phyloP scores from a whole-genome alignment of 768 basidiomycete species.

The Jaapia argillacea region DNA sequence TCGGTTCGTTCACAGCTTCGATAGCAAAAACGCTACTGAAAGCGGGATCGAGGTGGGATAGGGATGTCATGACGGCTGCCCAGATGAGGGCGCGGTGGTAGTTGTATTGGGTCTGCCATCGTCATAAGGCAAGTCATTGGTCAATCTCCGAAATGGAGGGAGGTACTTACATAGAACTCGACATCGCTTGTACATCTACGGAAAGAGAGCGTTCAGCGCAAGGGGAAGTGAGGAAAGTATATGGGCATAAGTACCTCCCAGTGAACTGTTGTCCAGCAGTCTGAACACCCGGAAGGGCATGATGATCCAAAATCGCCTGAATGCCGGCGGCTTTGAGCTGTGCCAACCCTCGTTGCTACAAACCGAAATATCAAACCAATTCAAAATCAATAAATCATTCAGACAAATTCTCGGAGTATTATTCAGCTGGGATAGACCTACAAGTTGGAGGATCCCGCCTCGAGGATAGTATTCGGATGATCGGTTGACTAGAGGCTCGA shows the following conservation, averaged over 20 bases:
- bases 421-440: slow-evolving; percentile 18
- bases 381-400: background rate
- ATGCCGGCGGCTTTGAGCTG: slow-evolving; percentile 58
- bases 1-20: slow-evolving; percentile 71
- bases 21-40: slow-evolving; percentile 61
- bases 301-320: slow-evolving; percentile 56
- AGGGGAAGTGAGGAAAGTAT: background rate
- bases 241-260: slow-evolving; percentile 34
- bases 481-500: slow-evolving; percentile 62
- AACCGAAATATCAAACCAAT: background rate
- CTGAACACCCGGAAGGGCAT: slow-evolving; percentile 65
- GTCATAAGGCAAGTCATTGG: background rate
- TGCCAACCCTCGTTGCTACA: slow-evolving; percentile 50
- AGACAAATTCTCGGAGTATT: background rate
- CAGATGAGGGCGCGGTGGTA: slow-evolving; percentile 74
- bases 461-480: slow-evolving; percentile 52
- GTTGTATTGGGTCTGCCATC: slow-evolving; percentile 50
- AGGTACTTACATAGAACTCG: slow-evolving; percentile 56
- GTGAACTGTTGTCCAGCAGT: slow-evolving; percentile 53
- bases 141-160: background rate
- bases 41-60: slow-evolving; percentile 58
- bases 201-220: slow-evolving; percentile 5
- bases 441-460: slow-evolving; percentile 60
- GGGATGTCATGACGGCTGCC: slow-evolving; percentile 69
- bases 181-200: slow-evolving; percentile 55